phyloP scores from a whole-genome alignment of 495 filamentous ascomycete species.

The Corynascus novoguineensis region DNA sequence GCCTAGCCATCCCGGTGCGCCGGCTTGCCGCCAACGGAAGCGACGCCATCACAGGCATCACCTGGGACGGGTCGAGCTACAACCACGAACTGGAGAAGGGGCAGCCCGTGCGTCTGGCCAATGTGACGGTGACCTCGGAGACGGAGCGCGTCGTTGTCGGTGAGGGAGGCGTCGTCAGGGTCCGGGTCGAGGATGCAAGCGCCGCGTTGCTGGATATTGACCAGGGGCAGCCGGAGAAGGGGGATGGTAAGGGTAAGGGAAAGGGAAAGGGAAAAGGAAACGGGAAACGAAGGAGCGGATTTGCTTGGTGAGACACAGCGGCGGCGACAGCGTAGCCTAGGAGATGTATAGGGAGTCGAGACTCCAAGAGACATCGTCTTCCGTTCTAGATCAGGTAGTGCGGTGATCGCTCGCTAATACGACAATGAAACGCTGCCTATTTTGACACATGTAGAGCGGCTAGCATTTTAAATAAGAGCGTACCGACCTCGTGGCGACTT shows the following conservation, averaged over 20 bases:
- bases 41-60: slow-evolving; percentile 57
- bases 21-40: slow-evolving; percentile 57
- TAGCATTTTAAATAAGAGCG: no score
- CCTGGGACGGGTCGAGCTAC: slow-evolving; percentile 60
- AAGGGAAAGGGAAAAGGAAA: background rate
- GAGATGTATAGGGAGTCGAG: no score
- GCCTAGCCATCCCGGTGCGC: no score
- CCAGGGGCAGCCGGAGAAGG: background rate
- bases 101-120: slow-evolving; percentile 48
- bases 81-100: slow-evolving; percentile 56
- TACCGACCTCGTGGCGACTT: no score
- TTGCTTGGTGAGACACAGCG: background rate
- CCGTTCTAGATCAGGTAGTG: no score
- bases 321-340: background rate
- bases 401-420: no score
- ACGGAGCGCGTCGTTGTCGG: slow-evolving; percentile 44
- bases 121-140: slow-evolving; percentile 55
- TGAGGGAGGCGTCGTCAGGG: slow-evolving; percentile 38
- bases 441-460: no score
- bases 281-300: background rate
- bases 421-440: no score
- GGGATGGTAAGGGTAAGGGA: background rate
- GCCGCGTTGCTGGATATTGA: slow-evolving; percentile 40
- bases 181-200: slow-evolving; percentile 48
- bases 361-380: no score